Conservation (phyloP, 306 rosid species). For the Phaseolus lunatus region DNA sequence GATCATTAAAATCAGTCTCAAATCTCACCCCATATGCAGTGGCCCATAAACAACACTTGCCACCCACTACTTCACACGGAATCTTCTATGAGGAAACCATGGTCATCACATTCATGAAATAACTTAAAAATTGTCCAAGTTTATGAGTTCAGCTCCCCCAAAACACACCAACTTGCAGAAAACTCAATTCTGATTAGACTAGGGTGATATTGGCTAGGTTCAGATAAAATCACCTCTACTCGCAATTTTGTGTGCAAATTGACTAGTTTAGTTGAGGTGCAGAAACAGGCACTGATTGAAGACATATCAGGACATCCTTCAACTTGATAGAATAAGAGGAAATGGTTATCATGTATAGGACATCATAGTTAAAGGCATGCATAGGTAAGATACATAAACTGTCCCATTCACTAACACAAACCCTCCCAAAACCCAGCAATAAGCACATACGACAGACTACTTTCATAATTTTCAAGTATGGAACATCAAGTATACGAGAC, state of each 20-base stretch:
- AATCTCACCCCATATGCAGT: background rate
- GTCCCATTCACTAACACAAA: background rate
- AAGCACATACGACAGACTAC: background rate
- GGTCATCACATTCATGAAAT: background rate
- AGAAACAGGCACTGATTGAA: background rate
- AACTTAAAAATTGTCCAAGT: background rate
- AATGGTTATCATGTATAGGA: background rate
- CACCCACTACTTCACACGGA: background rate
- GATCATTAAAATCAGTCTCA: background rate
- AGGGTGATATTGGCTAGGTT: background rate
- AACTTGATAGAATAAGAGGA: slow-evolving; percentile 1
- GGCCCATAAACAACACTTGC: background rate
- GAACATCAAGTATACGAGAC: background rate
- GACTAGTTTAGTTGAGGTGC: background rate
- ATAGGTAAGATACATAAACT: background rate
- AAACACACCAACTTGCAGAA: background rate
- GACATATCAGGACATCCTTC: background rate
- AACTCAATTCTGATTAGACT: background rate
- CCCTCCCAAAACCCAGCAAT: background rate
- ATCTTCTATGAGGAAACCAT: background rate
- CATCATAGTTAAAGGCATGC: slow-evolving; percentile 15
- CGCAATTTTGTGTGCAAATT: background rate
- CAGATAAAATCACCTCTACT: background rate
- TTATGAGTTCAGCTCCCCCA: too few relatives aligned
- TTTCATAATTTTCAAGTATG: background rate